Base-by-base conservation (phyloP, 73 alveolate species). In the Paramecium tetraurelia region DNA sequence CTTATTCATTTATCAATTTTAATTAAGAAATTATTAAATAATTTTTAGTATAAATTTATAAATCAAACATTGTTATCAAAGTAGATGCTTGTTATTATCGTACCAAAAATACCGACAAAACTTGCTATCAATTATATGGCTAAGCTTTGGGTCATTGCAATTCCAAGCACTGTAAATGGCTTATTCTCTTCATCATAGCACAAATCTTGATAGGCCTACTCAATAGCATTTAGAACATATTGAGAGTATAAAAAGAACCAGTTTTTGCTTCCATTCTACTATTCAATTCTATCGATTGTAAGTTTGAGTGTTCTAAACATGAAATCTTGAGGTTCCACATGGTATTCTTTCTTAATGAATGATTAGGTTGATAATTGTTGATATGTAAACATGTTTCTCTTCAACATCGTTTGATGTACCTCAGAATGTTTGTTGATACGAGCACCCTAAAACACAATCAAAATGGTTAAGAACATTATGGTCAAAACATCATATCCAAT, bases 121-220 rank as follows among this genome's bases (percentile, higher is more conserved):
- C 86, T 70, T 31, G 57, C 57, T 21, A 27, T 35, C 24, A 70
- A 44, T 70, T 70, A 36, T 0, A 70, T n/a, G 6, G 86, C 86
- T 70, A 70, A 31, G 8, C 31, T 70, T 9, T 70, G 29, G 0
- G 86, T 70, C 86, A 70, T 70, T 11, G 86, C 86, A 27, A 70
- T 70, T 16, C 86, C 86, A 21, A 70, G 38, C 5, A 70, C 86
- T 6, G 86, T 70, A 70, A 70, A 70, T 9, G 86, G 86, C 6
- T 70, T 70, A 9, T 31, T 31, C 20, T 70, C 53, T 31, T 70
- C 86, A n/a, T 70, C 86, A 36, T 70, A 70, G 4, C 57, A 18
- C 27, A 70, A 36, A 70, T 70, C 86, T 2, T 35, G 7, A 70
- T 70, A 70, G 2, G 57, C 86, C 12, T 27, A 27, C 12, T 70